Percentiles rank a stretch among this genome's conserved stretches.
Evolutionary conservation across 331 rosid genomes (phyloP).

Genomic region (Prunus yedoensis): DNA sequence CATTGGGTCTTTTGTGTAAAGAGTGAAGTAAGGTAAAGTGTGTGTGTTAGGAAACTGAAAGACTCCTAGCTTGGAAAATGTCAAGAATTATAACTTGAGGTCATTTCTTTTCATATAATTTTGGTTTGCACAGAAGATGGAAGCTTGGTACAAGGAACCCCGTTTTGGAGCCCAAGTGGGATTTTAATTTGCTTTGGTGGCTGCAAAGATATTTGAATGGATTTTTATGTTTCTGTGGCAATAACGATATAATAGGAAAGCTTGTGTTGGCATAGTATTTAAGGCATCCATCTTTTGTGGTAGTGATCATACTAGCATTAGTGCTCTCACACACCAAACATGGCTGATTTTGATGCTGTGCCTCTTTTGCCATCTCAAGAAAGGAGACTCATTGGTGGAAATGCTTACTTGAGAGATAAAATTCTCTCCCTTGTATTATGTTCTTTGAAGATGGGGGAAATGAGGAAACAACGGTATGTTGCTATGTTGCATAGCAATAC

Average conservation of each 20-base stretch:
- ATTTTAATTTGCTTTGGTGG: neutral
- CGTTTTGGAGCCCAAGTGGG: neutral
- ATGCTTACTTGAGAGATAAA: neutral
- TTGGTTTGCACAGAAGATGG: neutral
- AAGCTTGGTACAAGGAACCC: neutral
- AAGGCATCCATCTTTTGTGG: neutral
- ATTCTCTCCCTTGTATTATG: neutral
- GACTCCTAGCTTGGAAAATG: too few relatives aligned
- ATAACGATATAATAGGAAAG: neutral
- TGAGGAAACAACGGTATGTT: neutral
- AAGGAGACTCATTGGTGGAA: neutral
- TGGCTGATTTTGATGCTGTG: neutral
- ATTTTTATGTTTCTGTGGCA: neutral
- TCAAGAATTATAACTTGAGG: too few relatives aligned
- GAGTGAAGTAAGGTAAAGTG: too few relatives aligned
- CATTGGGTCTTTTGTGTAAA: neutral
- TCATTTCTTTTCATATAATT: neutral
- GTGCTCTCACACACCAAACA: neutral
- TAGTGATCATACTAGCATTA: neutral
- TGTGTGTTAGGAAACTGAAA: too few relatives aligned
- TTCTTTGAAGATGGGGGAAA: neutral
- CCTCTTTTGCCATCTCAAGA: neutral
- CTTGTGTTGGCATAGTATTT: neutral
- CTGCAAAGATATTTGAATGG: slow-evolving; percentile 1
- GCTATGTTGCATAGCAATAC: neutral